Base-by-base conservation (phyloP, 371 early-diverging fungal genomes). In the Mortierella sp. region DNA sequence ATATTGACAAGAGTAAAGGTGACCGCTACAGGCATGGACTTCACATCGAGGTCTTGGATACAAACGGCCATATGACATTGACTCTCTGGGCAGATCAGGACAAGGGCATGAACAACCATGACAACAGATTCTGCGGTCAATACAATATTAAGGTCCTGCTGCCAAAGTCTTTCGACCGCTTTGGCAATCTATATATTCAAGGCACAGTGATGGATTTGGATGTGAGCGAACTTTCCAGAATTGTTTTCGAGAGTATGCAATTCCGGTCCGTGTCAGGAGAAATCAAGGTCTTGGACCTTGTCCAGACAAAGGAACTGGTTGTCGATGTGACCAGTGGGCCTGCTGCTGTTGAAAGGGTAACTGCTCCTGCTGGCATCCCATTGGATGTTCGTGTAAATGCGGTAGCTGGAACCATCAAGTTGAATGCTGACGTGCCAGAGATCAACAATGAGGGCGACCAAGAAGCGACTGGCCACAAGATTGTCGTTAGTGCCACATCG, bases 341-440 rank as follows among this genome's bases (percentile, higher is more conserved):
- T 25, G 46, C 62, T 14, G 14, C 44, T 4, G n/a, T 75, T 28
- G 70, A 63, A 21, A 62, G 62, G 7, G 51, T 75, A 15, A 56
- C 64, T 16, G 70, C 60, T 9, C 47, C 66, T 16, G 46, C 25
- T 21, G 67, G 73, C 16, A 19, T n/a, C 19, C 44, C 57, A 0
- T 11, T 67, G 25, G 37, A 52, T 11, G 53, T 48, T 7, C 28
- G 4, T 1, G 37, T 72, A 2, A 6, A 25, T 3, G 28, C 63
- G 1, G 23, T 59, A 6, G 55, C 43, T n/a, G 75, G 70, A 0
- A 43, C 57, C 21, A 52, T 70, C 25, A 23, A 52, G 1, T 23
- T 75, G 52, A 45, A 58, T 21, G 75, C 66, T 28, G 65, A 62
- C 18, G n/a, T 15, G 57, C 66, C 21, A 16, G 37, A 12, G 47